Base-by-base conservation (phyloP, 192 early-diverging fungal species). In the Mortierella alpina region DNA sequence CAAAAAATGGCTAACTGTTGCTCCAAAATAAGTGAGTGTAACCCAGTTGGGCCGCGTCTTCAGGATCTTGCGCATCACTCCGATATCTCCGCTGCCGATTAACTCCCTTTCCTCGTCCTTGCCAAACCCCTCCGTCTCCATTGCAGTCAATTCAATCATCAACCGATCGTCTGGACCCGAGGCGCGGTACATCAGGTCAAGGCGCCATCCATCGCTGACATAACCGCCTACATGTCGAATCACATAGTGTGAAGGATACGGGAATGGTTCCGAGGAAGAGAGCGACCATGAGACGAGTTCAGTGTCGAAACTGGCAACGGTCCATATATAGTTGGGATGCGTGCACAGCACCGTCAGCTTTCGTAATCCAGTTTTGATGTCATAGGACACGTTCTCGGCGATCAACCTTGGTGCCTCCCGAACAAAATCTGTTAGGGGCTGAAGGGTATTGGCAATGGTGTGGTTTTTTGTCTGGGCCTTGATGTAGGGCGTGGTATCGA, bases 271-370 rank as follows among this genome's bases (percentile, higher is more conserved):
- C 13, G 55, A 62, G 42, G 84, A 82, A 1, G 65, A 68, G 42
- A 88, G 73, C 11, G 84, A 88, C 92, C 92, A 93, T 11, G 62
- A 51, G 9, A 83, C 64, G 20, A 93, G 74, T 31, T 84, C 66
- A 4, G 88, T 90, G 49, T 87, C 70, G 75, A 93, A 93, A 7
- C 81, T 72, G 23, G 90, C 72, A 5, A 92, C 89, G 0, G 88
- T 91, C 87, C 86, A 90, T 45, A 87, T 86, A 50, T 88, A 88
- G 39, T 83, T 53, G 7, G 84, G 77, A 17, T 83, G 72, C 11
- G 80, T 54, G 44, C 83, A 85, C 1, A 83, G 40, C 15, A 91
- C 47, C 6, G 84, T 66, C 42, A 93, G 70, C 6, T 72, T 75
- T 2, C 87, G 84, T 8, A 83, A 58, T 18, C 86, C 85, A 45